Base-by-base conservation (phyloP, 306 rosid species). In the Myrica gale region DNA sequence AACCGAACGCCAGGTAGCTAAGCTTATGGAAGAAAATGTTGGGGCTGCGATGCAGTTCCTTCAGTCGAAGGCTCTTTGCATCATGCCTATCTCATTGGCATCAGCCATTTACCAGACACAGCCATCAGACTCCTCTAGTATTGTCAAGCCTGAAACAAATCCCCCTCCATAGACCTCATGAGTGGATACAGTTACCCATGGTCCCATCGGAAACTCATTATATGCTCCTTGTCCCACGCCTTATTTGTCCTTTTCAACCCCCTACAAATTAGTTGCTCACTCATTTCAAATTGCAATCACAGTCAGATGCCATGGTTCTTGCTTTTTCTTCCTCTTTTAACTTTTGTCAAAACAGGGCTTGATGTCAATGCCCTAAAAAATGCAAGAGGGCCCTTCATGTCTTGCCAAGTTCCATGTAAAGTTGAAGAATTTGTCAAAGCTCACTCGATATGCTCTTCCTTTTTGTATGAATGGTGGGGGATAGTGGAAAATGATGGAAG, bases 1-100 rank as follows among this genome's bases (percentile, higher is more conserved):
- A 78, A 93, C 97, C 0, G 98, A 93, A 78, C 82, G 83, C 63
- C 97, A 93, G 74, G 98, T 90, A 2, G 92, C 94, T 42, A 93
- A 93, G 86, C 92, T 93, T 15, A 93, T 93, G 97, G 98, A 93
- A 85, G 98, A 93, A 78, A 91, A 93, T 20, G 94, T 93, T 6
- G 98, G 98, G 58, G 85, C 94, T 0, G 98, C 98, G 23, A 93
- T 93, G 98, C 98, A 93, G 80, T 88, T 93, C 66, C 97, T 93
- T 79, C 97, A 93, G 85, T 86, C 97, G 5, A 93, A 93, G 87
- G 92, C 97, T 5, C 97, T 93, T 54, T 93, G 98, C 88, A 87
- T 93, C 80, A 93, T 91, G 98, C 98, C 98, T 21, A 81, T 91
- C 79, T 91, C 97, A 9, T 87, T 93, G 60, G 98, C 98, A 58